Evolutionary conservation across 495 filamentous ascomycete genomes (phyloP), one percentile per base, ranked within the genome.

Genomic region (Aspergillus bertholletiae): DNA sequence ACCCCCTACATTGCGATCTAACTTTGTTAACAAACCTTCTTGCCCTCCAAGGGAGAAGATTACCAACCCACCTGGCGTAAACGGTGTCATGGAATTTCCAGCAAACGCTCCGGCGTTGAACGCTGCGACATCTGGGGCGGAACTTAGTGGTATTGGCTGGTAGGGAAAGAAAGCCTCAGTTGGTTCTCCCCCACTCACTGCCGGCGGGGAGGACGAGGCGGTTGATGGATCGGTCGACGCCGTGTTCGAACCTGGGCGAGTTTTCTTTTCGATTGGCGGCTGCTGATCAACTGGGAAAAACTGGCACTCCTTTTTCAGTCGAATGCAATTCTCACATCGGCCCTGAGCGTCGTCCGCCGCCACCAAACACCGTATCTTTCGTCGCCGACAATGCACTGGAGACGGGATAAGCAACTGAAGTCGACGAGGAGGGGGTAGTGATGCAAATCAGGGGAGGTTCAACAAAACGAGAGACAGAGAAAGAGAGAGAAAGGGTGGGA

Each of bases 251-350:
- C 54, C 73, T 13, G 77, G 72, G 21, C 79, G 72, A 34, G 77
- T 71, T 54, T 77, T 77, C 66, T 75, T 76, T 60, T 82, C 79
- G 20, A 76, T 55, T 2, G 82, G 83, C 20, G 86, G 86, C 61
- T 88, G 86, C 70, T 93, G 90, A 53, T 96, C 92, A 24, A 97
- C 92, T 11, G 93, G 89, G 65, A 85, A 89, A 74, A 97, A 98
- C 65, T 88, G 88, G 70, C 94, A 98, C 53, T 96, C 92, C 69
- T 96, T 97, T 66, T 95, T 93, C 68, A 98, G 78, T 46, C 90
- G 87, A 59, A 97, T 97, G 73, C 94, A 98, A 72, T 96, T 96
- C 54, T 89, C 87, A 70, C 94, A 98, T 55, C 94, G 87, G 46
- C 88, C 88, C 63, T 91, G 83, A 13, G 82, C 70, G 65, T 97